Evolutionary conservation across 805 yeast genomes (phyloP).

Genomic region (Teunomyces lycoperdinae): DNA sequence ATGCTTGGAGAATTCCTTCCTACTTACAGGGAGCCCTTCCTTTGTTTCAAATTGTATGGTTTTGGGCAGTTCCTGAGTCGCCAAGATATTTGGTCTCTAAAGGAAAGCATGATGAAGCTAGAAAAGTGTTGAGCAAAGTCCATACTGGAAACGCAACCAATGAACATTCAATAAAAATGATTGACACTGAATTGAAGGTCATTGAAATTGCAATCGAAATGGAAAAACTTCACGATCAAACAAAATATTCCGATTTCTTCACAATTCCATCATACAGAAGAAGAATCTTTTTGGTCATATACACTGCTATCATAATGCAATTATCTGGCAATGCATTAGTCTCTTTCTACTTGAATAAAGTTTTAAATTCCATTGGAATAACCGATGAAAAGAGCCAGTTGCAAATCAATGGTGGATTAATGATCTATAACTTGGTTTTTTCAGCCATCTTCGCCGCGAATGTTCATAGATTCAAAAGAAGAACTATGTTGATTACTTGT

Average conservation of each 20-base stretch:
- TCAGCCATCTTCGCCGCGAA: constrained; percentile 18
- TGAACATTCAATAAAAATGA: constrained; percentile 13
- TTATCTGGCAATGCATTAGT: constrained; percentile 51
- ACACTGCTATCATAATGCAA: constrained; percentile 39
- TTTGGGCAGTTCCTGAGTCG: constrained; percentile 42
- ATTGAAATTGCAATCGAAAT: constrained; percentile 4
- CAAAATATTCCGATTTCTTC: constrained; percentile 3
- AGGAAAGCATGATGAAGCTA: constrained; percentile 24
- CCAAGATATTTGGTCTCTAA: constrained; percentile 28
- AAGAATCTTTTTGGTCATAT: constrained; percentile 33
- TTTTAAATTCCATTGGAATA: constrained; percentile 51
- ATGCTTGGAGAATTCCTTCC: constrained; percentile 57
- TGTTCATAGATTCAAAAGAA: constrained; percentile 25
- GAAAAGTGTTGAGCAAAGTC: constrained; percentile 29
- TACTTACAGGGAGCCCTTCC: constrained; percentile 51
- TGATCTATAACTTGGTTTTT: constrained; percentile 42
- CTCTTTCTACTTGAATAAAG: constrained; percentile 48
- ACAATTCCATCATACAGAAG: constrained; percentile 21
- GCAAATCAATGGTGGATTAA: constrained; percentile 48
- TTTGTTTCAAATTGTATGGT: constrained; percentile 31
- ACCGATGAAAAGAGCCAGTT: constrained; percentile 42
- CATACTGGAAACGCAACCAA: constrained; percentile 40
- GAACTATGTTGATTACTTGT: constrained; percentile 33
- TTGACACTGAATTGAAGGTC: constrained; percentile 2
- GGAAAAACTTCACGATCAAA: neutral